Evolutionary conservation across 345 rosid species (phyloP), one percentile per base, ranked within the genome.

Genomic region (Capsella bursapastoris): DNA sequence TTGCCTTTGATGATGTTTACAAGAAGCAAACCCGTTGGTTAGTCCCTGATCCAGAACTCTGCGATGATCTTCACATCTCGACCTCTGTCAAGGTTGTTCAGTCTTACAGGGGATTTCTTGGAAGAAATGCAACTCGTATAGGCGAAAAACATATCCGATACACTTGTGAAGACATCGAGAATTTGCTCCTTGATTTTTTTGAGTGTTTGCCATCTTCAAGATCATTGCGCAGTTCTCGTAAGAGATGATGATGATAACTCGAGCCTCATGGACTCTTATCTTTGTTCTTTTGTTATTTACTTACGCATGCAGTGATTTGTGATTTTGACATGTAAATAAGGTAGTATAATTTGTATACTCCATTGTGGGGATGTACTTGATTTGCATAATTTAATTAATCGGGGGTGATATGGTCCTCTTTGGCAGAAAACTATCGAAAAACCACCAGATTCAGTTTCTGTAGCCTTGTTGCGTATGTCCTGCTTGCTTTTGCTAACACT

Each of bases 1-100:
- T 51, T 47, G 85, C 86, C 16, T 93, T 93, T 15, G 94, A 89
- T 53, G 90, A 90, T 47, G 80, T 88, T 10, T 88, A 89, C 82
- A 87, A 81, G 57, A 73, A 44, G 57, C 96, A 91, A 71, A 89
- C 94, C 0, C 75, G 72, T 28, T 89, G 97, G 96, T 64, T 41
- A 10, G 66, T 90, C 4, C 86, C 86, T 18, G 90, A 90, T 82
- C 85, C 76, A 70, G 84, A 78, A 60, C 95, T 93, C 28, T 81
- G 92, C 5, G 93, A 82, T 53, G 97, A 93, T 73, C 43, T 89
- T 29, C 83, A 79, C 38, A 87, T 91, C 47, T 84, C 91, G 4
- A 90, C 81, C 29, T 84, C 90, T n/a, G 86, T 86, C 70, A 86
- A 80, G 43, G 88, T 91, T 55, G 78, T 87, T 57, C 96, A 75